Conservation (phyloP, 306 rosid species). For the Purshia tridentata region DNA sequence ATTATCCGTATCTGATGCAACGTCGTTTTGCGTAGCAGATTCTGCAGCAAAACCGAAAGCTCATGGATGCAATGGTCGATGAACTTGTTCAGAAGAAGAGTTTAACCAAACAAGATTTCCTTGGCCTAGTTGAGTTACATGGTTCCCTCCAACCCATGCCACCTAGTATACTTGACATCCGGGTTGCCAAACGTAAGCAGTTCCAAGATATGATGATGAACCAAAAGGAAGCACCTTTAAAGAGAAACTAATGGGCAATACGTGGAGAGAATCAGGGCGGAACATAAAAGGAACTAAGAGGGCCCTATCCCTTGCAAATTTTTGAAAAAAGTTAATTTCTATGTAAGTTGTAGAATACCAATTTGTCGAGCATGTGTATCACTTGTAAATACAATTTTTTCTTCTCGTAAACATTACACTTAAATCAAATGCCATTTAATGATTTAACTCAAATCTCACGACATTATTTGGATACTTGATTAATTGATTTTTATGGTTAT, state of each 20-base stretch:
- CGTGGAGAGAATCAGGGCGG: neutral
- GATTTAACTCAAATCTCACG: too few species aligned
- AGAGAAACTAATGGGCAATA: conserved; percentile 28
- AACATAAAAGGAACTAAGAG: too few species aligned
- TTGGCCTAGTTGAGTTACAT: conserved; percentile 63
- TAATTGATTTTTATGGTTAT: too few species aligned
- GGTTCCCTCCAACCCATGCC: conserved; percentile 64
- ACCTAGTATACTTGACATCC: conserved; percentile 62
- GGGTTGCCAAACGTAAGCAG: conserved; percentile 57
- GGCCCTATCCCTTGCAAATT: too few species aligned
- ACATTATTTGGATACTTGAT: too few species aligned
- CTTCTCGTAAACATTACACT: too few species aligned
- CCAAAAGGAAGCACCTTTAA: conserved; percentile 33
- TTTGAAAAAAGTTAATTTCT: too few species aligned
- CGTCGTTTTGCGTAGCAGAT: conserved; percentile 52
- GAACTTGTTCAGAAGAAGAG: conserved; percentile 82
- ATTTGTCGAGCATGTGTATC: too few species aligned
- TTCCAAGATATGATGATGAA: conserved; percentile 43
- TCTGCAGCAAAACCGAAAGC: conserved; percentile 56
- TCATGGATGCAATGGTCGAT: conserved; percentile 77
- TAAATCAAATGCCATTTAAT: too few species aligned
- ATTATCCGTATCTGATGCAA: conserved; percentile 6
- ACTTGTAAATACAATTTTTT: too few species aligned
- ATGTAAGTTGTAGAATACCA: too few species aligned
- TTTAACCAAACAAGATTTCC: conserved; percentile 72